Conservation (phyloP, 1,284 basidiomycete genomes). For the Ustilago lituana region DNA sequence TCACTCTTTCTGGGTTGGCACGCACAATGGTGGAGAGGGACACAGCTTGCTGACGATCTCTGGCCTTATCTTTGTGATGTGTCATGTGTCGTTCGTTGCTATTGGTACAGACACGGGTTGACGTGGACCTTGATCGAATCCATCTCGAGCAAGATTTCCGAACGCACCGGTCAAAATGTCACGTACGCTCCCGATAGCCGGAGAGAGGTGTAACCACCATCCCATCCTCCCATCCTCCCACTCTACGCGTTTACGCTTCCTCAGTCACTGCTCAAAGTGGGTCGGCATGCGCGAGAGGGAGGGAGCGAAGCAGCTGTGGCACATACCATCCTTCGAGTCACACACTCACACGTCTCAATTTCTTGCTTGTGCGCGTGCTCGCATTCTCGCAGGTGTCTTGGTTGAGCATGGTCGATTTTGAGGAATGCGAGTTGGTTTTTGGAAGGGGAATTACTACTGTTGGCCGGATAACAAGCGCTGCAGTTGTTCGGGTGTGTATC, state of each 20-base stretch:
- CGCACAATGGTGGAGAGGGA: too few species aligned
- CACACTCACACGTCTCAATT: neutral
- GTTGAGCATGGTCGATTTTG: too few species aligned
- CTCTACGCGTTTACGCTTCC: too few species aligned
- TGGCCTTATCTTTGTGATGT: too few species aligned
- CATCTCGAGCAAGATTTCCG: slow-evolving; percentile 54
- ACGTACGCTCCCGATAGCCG: slow-evolving; percentile 21
- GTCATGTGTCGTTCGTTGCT: neutral
- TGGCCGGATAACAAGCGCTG: slow-evolving; percentile 18
- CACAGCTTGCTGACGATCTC: neutral
- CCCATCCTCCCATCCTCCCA: neutral
- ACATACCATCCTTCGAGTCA: too few species aligned
- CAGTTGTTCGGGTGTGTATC: slow-evolving; percentile 27
- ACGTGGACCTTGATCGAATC: slow-evolving; percentile 65
- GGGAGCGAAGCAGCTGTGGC: too few species aligned
- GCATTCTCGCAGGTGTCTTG: too few species aligned
- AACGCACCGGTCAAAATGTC: slow-evolving; percentile 38
- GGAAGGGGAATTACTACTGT: neutral
- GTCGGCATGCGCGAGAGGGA: too few species aligned
- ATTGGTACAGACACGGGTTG: slow-evolving; percentile 51
- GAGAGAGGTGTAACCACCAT: slow-evolving; percentile 3
- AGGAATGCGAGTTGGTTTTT: too few species aligned
- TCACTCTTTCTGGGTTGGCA: too few species aligned
- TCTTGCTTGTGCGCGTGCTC: too few species aligned
- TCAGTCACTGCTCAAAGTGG: too few species aligned